A percentile compares a stretch with the other conserved stretches of the same genome.
phyloP scores from a whole-genome alignment of 441 rosid species.

The Erysimum cheiri region DNA sequence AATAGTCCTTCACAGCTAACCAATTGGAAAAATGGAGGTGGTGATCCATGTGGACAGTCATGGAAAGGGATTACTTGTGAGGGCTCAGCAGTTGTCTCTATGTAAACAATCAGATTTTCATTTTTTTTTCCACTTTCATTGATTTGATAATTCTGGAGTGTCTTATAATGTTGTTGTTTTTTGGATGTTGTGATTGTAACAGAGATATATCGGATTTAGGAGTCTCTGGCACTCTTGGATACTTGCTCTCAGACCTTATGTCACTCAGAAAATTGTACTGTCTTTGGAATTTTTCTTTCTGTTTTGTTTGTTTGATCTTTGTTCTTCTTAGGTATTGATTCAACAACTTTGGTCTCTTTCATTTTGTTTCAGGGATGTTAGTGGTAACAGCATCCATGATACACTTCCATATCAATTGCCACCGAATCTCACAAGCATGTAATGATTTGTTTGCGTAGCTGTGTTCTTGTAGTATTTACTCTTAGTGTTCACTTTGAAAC shows the following conservation, averaged over 20 bases:
- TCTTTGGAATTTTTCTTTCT: constrained; percentile 34
- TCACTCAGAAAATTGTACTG: constrained; percentile 76
- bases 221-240: constrained; percentile 88
- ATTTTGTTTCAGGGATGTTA: constrained; percentile 69
- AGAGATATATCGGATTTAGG: constrained; percentile 82
- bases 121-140: background rate
- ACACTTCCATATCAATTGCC: constrained; percentile 92
- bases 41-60: constrained; percentile 97
- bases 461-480: constrained; percentile 2
- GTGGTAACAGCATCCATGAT: constrained; percentile 81
- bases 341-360: constrained; percentile 28
- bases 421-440: constrained; percentile 94
- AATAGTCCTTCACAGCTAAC: constrained; percentile 82
- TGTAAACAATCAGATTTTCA: constrained; percentile 54
- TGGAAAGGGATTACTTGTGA: constrained; percentile 93
- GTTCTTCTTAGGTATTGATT: constrained; percentile 35
- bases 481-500: constrained; percentile 5
- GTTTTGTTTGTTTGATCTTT: constrained; percentile 12
- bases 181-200: constrained; percentile 40
- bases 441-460: constrained; percentile 43
- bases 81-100: constrained; percentile 85
- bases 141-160: constrained; percentile 19
- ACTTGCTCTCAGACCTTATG: constrained; percentile 70
- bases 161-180: constrained; percentile 23
- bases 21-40: constrained; percentile 77